phyloP scores from a whole-genome alignment of 2,329 filamentous ascomycete species.

The Colletotrichum cereale region DNA sequence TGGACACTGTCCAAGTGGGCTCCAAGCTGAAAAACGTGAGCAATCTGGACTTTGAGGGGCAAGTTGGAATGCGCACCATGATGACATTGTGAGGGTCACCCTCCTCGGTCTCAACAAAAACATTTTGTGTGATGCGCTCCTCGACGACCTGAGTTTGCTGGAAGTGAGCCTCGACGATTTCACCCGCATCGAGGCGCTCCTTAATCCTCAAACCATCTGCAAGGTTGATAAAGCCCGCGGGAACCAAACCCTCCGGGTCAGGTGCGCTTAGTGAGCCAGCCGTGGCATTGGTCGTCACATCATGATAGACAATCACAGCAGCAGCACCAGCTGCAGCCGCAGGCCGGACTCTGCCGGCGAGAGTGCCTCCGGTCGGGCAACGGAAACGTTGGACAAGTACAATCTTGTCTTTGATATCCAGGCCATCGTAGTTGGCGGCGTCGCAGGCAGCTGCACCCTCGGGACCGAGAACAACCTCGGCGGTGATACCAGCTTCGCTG shows the following conservation, averaged over 20 bases:
- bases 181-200: slow-evolving; percentile 53
- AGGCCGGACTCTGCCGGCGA: slow-evolving; percentile 48
- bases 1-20: slow-evolving; percentile 60
- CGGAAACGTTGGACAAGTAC: slow-evolving; percentile 50
- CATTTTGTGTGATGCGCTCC: slow-evolving; percentile 56
- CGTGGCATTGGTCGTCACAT: slow-evolving; percentile 47
- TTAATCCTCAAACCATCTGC: slow-evolving; percentile 57
- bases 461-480: slow-evolving; percentile 46
- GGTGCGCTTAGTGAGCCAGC: slow-evolving; percentile 48
- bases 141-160: slow-evolving; percentile 54
- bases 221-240: slow-evolving; percentile 49
- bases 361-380: slow-evolving; percentile 49
- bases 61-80: slow-evolving; percentile 41
- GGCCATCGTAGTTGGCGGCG: slow-evolving; percentile 44
- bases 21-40: slow-evolving; percentile 47
- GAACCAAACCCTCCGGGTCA: slow-evolving; percentile 47
- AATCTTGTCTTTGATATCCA: slow-evolving; percentile 49
- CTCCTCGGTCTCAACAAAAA: slow-evolving; percentile 59
- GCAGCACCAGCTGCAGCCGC: slow-evolving; percentile 48
- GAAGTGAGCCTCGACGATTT: slow-evolving; percentile 51
- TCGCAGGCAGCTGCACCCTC: slow-evolving; percentile 46
- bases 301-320: slow-evolving; percentile 51
- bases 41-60: background rate
- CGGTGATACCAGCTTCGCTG: slow-evolving; percentile 55
- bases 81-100: slow-evolving; percentile 59